A percentile compares a stretch with the other conserved stretches of the same genome.
Evolutionary conservation across 2,329 filamentous ascomycete species (phyloP).

Genomic region (Colletotrichum zoysiae): DNA sequence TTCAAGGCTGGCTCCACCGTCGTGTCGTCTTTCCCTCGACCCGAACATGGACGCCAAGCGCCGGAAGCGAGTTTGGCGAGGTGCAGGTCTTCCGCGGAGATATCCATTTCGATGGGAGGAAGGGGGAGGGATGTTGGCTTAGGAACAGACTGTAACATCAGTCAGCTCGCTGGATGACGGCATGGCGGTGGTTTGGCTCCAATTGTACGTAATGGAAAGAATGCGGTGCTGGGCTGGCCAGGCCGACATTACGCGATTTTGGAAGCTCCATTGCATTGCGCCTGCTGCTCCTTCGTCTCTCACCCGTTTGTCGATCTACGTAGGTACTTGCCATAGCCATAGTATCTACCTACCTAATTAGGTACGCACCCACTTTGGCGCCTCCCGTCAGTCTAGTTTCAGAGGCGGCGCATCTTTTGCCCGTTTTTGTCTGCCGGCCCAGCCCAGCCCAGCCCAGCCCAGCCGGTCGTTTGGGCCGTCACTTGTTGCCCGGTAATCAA

Average conservation of each 20-base stretch:
- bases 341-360: too few relatives aligned
- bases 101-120: conserved; percentile 16
- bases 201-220: conserved; percentile 43
- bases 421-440: background rate
- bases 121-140: conserved; percentile 30
- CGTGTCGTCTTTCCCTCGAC: conserved; percentile 16
- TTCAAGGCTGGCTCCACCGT: conserved; percentile 2
- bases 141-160: conserved; percentile 33
- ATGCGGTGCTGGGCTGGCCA: conserved; percentile 37
- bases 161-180: conserved; percentile 34
- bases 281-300: conserved; percentile 14
- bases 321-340: background rate
- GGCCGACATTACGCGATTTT: conserved; percentile 31
- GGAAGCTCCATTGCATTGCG: conserved; percentile 32
- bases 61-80: conserved; percentile 1
- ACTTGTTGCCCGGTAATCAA: conserved; percentile 7
- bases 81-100: conserved; percentile 27
- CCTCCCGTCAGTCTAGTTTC: conserved; percentile 3
- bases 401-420: conserved; percentile 10
- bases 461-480: conserved; percentile 15
- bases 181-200: conserved; percentile 32
- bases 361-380: background rate
- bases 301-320: conserved; percentile 30
- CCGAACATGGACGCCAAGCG: conserved; percentile 13
- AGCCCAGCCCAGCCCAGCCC: background rate